Percentiles rank a stretch among this genome's conserved stretches.
These are phyloP conservation scores for Eucalyptus curtisii DNA, from an alignment of 345 rosid species.

Conservation along the genomic window DNA sequence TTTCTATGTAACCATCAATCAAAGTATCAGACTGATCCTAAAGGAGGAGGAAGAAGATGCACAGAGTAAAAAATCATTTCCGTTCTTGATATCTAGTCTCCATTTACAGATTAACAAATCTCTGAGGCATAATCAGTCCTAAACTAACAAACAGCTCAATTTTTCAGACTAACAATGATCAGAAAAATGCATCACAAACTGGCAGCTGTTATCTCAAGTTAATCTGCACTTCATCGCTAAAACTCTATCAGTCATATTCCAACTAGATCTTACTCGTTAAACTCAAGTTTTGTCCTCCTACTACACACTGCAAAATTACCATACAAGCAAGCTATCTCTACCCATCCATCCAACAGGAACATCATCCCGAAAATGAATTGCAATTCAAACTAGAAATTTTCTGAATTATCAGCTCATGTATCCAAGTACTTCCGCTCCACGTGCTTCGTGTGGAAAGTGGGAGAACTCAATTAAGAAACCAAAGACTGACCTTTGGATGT, in stretches of 20 bases:
- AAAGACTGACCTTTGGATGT: conserved; percentile 63
- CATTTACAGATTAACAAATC: background rate
- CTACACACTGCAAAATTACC: background rate
- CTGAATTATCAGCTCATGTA: background rate
- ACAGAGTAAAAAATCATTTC: background rate
- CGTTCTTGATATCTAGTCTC: background rate
- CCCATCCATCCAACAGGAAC: background rate
- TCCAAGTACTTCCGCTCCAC: background rate
- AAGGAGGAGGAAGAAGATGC: background rate
- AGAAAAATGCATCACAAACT: background rate
- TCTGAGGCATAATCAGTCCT: background rate
- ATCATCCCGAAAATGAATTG: background rate
- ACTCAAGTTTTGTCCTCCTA: background rate
- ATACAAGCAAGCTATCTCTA: background rate
- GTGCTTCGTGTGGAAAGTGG: background rate
- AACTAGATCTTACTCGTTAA: background rate
- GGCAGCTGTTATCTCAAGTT: background rate
- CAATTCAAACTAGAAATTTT: background rate
- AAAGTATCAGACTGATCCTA: background rate
- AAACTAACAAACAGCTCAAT: background rate
- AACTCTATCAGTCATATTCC: background rate
- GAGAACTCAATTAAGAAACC: background rate
- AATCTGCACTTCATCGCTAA: background rate
- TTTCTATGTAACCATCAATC: background rate
- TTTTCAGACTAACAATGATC: background rate